These are phyloP conservation scores for Dothideomycetes sp. DNA, from an alignment of 2,329 filamentous ascomycete genomes.

Conservation along the genomic window DNA sequence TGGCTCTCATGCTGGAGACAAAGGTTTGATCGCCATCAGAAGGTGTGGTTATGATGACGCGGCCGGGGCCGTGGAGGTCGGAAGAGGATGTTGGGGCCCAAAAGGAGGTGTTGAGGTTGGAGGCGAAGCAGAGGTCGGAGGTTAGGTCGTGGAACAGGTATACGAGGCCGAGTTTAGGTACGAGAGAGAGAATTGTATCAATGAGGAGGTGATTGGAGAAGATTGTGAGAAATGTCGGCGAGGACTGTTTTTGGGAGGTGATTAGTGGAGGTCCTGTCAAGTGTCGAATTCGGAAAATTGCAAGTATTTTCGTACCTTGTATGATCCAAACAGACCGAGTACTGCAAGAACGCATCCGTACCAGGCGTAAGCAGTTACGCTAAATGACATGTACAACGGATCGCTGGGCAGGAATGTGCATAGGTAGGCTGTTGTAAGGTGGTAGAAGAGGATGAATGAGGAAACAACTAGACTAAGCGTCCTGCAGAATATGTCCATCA, in stretches of 20 bases:
- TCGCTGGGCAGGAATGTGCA: constrained; percentile 22
- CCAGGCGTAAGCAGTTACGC: constrained; percentile 22
- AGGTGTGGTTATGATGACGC: constrained; percentile 1
- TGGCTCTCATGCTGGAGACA: not conserved
- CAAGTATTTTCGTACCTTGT: constrained; percentile 16
- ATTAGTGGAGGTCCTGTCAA: not conserved
- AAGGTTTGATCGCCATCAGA: not conserved
- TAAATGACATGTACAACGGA: constrained; percentile 21
- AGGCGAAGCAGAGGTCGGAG: constrained; percentile 10
- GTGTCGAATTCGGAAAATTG: not conserved
- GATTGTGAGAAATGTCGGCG: constrained; percentile 14
- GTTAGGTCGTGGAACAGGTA: constrained; percentile 15
- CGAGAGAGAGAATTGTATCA: constrained; percentile 15
- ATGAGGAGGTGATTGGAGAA: constrained; percentile 17
- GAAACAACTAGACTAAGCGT: constrained; percentile 18
- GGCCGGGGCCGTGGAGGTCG: constrained; percentile 6
- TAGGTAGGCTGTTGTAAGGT: constrained; percentile 19
- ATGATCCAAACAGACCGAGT: constrained; percentile 20
- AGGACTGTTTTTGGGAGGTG: not conserved
- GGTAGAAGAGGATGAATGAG: constrained; percentile 19
- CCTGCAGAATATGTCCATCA: constrained; percentile 3
- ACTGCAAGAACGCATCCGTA: constrained; percentile 19
- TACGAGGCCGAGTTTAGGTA: constrained; percentile 15
- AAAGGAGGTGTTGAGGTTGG: constrained; percentile 8
- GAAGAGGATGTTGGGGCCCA: not conserved